Conservation (phyloP, 1,284 basidiomycete genomes). For the Rhodotorula sp. region DNA sequence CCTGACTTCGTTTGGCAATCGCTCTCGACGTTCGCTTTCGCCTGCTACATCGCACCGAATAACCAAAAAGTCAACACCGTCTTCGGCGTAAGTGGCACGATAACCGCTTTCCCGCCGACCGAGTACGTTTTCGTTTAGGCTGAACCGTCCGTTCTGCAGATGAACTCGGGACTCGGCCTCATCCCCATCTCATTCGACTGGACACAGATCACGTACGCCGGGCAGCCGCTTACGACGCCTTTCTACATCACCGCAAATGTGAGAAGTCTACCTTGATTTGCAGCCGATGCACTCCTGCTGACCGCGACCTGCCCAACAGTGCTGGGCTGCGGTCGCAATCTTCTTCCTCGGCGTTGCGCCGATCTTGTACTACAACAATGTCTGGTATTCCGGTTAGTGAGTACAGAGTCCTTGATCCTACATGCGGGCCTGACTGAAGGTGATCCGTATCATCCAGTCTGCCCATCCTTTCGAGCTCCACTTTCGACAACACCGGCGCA, state of each 20-base stretch:
- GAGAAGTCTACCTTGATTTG: too few species aligned
- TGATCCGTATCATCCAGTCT: slow-evolving; percentile 51
- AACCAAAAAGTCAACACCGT: slow-evolving; percentile 82
- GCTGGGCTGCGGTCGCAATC: slow-evolving; percentile 80
- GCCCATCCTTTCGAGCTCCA: slow-evolving; percentile 70
- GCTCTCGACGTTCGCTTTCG: slow-evolving; percentile 77
- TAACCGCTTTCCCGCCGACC: not conserved
- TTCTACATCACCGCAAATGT: slow-evolving; percentile 94
- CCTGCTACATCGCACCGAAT: slow-evolving; percentile 86
- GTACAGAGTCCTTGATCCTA: not conserved
- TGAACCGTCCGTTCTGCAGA: slow-evolving; percentile 36
- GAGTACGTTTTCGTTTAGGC: not conserved
- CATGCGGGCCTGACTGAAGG: too few species aligned
- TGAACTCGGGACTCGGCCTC: slow-evolving; percentile 78
- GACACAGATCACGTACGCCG: slow-evolving; percentile 85
- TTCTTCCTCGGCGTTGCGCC: slow-evolving; percentile 90
- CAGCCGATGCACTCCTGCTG: not conserved
- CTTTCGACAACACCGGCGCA: slow-evolving; percentile 84
- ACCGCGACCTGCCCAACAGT: slow-evolving; percentile 32
- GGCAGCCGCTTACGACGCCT: slow-evolving; percentile 83
- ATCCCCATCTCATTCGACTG: slow-evolving; percentile 90
- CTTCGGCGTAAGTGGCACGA: slow-evolving; percentile 60
- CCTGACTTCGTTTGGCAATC: slow-evolving; percentile 63
- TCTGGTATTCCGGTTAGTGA: slow-evolving; percentile 69
- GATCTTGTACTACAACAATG: slow-evolving; percentile 85